Evolutionary conservation across 2,329 filamentous ascomycete species (phyloP).

Genomic region (Xylaria sp.): DNA sequence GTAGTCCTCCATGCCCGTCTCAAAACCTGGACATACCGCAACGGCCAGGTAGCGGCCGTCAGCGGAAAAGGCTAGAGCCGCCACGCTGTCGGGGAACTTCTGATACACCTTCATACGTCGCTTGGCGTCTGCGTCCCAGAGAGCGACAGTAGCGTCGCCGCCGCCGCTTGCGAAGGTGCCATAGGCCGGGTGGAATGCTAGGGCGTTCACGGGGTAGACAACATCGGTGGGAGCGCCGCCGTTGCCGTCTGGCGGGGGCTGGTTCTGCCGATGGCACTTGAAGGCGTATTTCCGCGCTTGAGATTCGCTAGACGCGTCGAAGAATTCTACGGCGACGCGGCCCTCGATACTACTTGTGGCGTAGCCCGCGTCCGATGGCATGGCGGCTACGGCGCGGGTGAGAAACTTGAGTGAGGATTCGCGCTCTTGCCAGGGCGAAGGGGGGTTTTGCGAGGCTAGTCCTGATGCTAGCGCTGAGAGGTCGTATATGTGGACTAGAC

Average conservation of each 20-base stretch:
- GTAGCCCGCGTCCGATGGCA: slow-evolving; percentile 96
- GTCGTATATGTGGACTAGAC: slow-evolving; percentile 95
- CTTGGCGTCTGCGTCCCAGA: slow-evolving; percentile 94
- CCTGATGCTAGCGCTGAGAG: slow-evolving; percentile 68
- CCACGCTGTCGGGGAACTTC: slow-evolving; percentile 79
- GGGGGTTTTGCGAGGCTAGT: slow-evolving; percentile 55
- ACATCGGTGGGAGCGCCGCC: slow-evolving; percentile 68
- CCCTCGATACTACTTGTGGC: slow-evolving; percentile 93
- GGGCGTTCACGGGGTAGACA: slow-evolving; percentile 88
- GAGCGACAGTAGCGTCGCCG: slow-evolving; percentile 86
- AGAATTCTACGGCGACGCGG: slow-evolving; percentile 96
- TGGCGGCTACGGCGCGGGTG: slow-evolving; percentile 89
- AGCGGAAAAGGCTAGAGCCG: slow-evolving; percentile 75
- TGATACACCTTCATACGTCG: slow-evolving; percentile 88
- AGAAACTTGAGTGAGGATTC: slow-evolving; percentile 97
- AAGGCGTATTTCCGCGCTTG: slow-evolving; percentile 97
- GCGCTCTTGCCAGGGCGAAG: slow-evolving; percentile 83
- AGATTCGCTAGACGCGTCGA: slow-evolving; percentile 84
- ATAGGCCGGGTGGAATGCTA: slow-evolving; percentile 82
- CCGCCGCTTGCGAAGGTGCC: slow-evolving; percentile 90
- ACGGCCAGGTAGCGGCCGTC: slow-evolving; percentile 82
- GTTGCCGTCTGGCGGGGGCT: slow-evolving; percentile 58
- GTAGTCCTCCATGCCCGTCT: slow-evolving; percentile 83
- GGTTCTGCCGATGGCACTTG: slow-evolving; percentile 90
- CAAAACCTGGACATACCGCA: slow-evolving; percentile 84